Percentiles rank a stretch among this genome's conserved stretches.
These are phyloP conservation scores for cucumber (Cucumis sativus) DNA, from an alignment of 306 rosid species.

Conservation along the genomic window DNA sequence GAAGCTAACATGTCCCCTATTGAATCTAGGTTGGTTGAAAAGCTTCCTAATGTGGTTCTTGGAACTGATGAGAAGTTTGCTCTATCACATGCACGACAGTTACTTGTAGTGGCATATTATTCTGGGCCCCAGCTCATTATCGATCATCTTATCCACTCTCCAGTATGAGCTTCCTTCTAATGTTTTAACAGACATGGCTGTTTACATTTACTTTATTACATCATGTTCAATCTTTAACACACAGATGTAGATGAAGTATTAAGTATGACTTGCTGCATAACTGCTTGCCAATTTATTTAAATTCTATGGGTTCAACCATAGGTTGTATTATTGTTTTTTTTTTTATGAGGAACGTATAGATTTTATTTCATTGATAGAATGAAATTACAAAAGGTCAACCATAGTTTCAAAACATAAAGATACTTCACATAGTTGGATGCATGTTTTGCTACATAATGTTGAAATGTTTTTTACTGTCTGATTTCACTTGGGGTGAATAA, in stretches of 20 bases:
- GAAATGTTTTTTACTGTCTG: neutral
- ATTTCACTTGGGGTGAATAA: neutral
- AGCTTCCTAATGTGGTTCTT: slow-evolving; percentile 83
- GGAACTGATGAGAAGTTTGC: slow-evolving; percentile 70
- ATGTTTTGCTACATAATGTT: neutral
- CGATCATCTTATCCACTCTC: slow-evolving; percentile 67
- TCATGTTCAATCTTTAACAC: neutral
- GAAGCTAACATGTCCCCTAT: slow-evolving; percentile 11
- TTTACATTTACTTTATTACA: neutral
- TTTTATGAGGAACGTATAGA: too few species aligned
- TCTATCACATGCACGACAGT: slow-evolving; percentile 50
- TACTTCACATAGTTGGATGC: neutral
- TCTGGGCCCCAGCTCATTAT: slow-evolving; percentile 79
- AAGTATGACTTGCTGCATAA: neutral
- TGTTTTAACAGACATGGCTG: neutral
- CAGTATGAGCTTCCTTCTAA: slow-evolving; percentile 39
- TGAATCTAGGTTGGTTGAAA: slow-evolving; percentile 61
- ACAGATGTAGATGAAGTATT: neutral
- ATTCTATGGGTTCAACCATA: neutral
- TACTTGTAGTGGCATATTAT: slow-evolving; percentile 60
- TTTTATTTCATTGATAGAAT: too few species aligned
- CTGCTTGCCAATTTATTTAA: neutral
- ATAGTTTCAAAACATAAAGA: neutral
- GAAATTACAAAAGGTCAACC: neutral
- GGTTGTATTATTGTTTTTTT: too few species aligned